A percentile compares a stretch with the other conserved stretches of the same genome.
Evolutionary conservation across 2,329 filamentous ascomycete genomes (phyloP).

Genomic region (Alternaria rosae): DNA sequence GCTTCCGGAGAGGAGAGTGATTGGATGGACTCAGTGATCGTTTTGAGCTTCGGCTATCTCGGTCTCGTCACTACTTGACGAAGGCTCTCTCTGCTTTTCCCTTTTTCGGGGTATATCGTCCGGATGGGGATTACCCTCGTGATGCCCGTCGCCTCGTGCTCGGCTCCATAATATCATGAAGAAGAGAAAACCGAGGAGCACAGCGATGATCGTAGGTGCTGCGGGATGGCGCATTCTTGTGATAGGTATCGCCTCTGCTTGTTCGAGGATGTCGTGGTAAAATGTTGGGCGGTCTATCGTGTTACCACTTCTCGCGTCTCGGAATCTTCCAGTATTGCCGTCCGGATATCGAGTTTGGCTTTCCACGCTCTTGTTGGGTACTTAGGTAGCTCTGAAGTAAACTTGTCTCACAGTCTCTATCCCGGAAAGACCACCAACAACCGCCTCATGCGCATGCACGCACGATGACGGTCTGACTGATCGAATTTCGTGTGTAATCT

Average conservation of each 20-base stretch:
- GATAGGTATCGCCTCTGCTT: neutral
- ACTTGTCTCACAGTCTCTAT: neutral
- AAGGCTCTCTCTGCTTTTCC: neutral
- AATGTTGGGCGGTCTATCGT: neutral
- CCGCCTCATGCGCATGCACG: neutral
- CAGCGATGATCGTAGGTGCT: constrained; percentile 42
- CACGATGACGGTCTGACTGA: neutral
- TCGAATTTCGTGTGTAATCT: too few species aligned
- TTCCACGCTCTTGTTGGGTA: neutral
- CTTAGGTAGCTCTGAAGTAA: neutral
- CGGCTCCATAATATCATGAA: constrained; percentile 38
- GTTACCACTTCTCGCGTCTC: neutral
- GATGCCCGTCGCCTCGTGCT: constrained; percentile 36
- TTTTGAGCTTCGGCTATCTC: neutral
- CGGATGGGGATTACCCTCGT: constrained; percentile 49
- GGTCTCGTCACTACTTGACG: neutral
- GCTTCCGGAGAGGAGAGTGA: neutral
- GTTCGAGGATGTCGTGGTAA: neutral
- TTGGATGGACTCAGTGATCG: neutral
- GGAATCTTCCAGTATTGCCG: fast-evolving
- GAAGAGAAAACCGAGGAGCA: constrained; percentile 40
- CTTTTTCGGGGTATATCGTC: constrained; percentile 39
- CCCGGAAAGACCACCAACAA: neutral
- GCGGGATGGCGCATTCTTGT: constrained; percentile 45
- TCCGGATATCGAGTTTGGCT: neutral